Evolutionary conservation across 257 asterid genomes (phyloP), one percentile per base, ranked within the genome.

Genomic region (Echites panduratus): DNA sequence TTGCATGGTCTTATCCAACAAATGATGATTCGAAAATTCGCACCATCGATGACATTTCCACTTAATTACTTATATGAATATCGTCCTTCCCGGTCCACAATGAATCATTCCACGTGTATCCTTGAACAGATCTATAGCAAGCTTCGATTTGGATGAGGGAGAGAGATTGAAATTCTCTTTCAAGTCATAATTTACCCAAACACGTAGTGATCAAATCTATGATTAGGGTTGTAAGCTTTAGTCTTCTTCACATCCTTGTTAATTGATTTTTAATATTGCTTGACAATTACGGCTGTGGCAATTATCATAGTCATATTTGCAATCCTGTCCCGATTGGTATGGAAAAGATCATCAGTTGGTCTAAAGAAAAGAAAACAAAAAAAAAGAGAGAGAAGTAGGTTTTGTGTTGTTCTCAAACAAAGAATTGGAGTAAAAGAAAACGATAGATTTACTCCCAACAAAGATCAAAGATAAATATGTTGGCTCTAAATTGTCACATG

Each of bases 211-310:
- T 29, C 44, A 61, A 61, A 62, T 14, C 35, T 35, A 62, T 14
- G 24, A 62, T 62, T 32, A 16, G 1, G 35, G 48, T 9, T 41
- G 48, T 2, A 19, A 20, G 27, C 48, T 38, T 26, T 58, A 70
- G 67, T 59, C 70, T 6, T 59, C 62, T 6, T 19, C 13, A 16
- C n/a, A 54, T 66, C 52, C 67, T 20, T 68, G 35, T 73, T 70
- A 75, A 35, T 20, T 64, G 54, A 50, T 75, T 29, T 50, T 64
- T 41, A 48, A 57, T 10, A 29, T 66, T 58, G 48, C 76, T 76
- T 76, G 27, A 50, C n/a, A 76, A 26, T 65, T 44, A 76, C 72
- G 79, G 70, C 45, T 47, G 69, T 53, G 19, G n/a, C 12, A 38
- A 64, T 73, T 27, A n/a, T n/a, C n/a, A n/a, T n/a, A 50, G 63